Evolutionary conservation across 768 basidiomycete species (phyloP).

Genomic region (Trametes maxima): DNA sequence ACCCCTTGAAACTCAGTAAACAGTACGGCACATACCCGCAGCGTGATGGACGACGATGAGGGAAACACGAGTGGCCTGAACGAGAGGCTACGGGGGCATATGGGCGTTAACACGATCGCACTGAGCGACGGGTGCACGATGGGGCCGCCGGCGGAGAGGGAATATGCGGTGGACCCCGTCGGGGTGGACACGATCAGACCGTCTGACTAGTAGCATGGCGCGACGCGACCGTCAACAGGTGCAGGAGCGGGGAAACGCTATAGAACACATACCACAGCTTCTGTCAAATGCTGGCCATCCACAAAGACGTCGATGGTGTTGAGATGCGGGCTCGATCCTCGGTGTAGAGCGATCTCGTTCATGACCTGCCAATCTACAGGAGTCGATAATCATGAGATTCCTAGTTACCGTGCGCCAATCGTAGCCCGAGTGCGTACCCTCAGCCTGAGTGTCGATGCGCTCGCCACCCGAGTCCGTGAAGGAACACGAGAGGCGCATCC

Average conservation of each 20-base stretch:
- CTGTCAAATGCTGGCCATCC: constrained; percentile 92
- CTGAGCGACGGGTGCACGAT: constrained; percentile 93
- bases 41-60: constrained; percentile 71
- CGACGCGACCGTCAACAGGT: background rate
- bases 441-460: constrained; percentile 57
- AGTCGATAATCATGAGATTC: background rate
- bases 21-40: constrained; percentile 53
- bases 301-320: constrained; percentile 94
- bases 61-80: constrained; percentile 94
- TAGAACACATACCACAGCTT: constrained; percentile 83
- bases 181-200: constrained; percentile 94
- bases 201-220: constrained; percentile 68
- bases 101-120: constrained; percentile 91
- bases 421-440: constrained; percentile 46
- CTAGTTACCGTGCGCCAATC: background rate
- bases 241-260: no score
- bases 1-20: background rate
- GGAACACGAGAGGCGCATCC: constrained; percentile 88
- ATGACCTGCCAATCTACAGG: constrained; percentile 90
- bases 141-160: constrained; percentile 92
- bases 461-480: constrained; percentile 65
- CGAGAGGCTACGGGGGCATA: constrained; percentile 89
- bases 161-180: constrained; percentile 96
- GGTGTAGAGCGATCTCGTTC: constrained; percentile 94
- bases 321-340: constrained; percentile 88